Evolutionary conservation across 306 rosid genomes (phyloP).

Genomic region (Pachyrhizus erosus): DNA sequence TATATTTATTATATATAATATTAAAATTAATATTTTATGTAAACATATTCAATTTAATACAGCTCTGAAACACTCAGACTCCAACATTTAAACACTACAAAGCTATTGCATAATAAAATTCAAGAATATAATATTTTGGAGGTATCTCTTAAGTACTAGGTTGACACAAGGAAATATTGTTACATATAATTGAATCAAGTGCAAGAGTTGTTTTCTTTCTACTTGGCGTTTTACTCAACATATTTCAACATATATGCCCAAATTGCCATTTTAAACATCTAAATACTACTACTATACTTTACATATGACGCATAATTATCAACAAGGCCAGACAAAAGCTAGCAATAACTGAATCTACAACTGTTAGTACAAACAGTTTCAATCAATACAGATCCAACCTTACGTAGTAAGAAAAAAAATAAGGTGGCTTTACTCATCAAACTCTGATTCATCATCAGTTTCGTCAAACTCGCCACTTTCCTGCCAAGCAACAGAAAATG

Average conservation of each 20-base stretch:
- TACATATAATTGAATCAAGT: background rate
- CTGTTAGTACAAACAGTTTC: conserved; percentile 29
- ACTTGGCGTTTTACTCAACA: no score
- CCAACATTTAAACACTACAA: no score
- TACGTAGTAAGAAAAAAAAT: conserved; percentile 16
- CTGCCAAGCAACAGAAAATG: conserved; percentile 54
- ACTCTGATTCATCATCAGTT: conserved; percentile 67
- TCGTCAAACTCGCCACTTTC: conserved; percentile 72
- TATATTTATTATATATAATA: no score
- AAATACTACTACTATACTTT: conserved; percentile 40
- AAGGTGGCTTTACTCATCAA: conserved; percentile 48
- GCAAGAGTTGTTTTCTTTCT: no score
- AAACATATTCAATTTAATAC: no score
- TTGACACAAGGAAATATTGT: no score
- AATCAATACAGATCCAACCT: conserved; percentile 32
- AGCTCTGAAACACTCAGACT: no score
- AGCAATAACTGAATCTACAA: conserved; percentile 51
- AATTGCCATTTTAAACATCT: conserved; percentile 41
- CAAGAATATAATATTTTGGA: no score
- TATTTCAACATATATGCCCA: background rate
- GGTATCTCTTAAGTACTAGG: no score
- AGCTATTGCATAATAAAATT: no score
- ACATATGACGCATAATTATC: conserved; percentile 40
- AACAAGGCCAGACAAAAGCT: conserved; percentile 36
- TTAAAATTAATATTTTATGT: no score